Base-by-base conservation (phyloP, 1,284 basidiomycete genomes). In the Caloboletus firmus region DNA sequence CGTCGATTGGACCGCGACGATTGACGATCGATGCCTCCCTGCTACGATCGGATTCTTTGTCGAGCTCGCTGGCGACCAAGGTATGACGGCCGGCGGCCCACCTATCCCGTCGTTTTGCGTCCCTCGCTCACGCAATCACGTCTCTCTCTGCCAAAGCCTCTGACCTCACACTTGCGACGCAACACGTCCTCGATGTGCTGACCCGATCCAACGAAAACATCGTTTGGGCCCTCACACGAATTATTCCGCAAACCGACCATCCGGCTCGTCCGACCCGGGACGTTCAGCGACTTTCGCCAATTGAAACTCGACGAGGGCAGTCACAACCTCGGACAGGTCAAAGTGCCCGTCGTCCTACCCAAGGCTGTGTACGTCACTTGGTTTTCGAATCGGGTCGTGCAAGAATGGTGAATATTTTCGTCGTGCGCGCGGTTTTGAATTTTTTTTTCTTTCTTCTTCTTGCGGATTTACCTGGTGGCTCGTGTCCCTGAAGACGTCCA, bases 271-370 rank as follows among this genome's bases (percentile, higher is more conserved):
- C 36, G 42, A 32, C 5, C 51, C 2, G 60, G 57, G 17, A 64
- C 64, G 31, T 66, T 68, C 36, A 39, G 47, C 13, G 60, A 62
- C 7, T 65, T 65, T 51, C 44, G 60, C 7, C 55, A 55, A 11
- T 41, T 57, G 45, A 68, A 53, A 17, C 45, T 52, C 5, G 64
- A 68, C 17, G 51, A 61, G 37, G 47, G 52, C 2, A 47, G 48
- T n/a, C 17, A 26, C 1, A 56, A 52, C 22, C 1, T 49, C 7
- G 60, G 55, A 9, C 62, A 65, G 22, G 15, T 64, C 45, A 64
- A 64, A 22, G 54, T 65, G 20, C 64, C 58, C 0, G 56, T 56
- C 20, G 51, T 60, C 20, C 6, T 65, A 2, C 54, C 52, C 26
- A 55, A 59, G n/a, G 1, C 37, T 5, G 36, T 6, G 13, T 55